Conservation (phyloP, 2,329 filamentous ascomycete species). For the Rutstroemia sp. region DNA sequence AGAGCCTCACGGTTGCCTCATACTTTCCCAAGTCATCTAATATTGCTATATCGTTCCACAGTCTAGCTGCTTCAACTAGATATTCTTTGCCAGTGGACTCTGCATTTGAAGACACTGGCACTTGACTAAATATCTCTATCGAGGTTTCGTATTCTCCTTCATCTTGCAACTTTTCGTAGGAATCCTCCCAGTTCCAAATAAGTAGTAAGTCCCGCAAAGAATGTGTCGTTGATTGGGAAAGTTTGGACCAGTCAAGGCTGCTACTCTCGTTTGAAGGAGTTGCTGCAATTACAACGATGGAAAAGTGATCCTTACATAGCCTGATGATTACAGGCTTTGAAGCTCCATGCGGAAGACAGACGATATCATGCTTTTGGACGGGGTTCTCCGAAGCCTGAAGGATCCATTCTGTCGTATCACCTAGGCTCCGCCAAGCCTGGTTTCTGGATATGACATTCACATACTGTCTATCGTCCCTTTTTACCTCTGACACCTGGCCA, state of each 20-base stretch:
- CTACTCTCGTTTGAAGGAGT: background rate
- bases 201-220: background rate
- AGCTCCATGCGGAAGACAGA: background rate
- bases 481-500: background rate
- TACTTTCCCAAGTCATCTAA: too few relatives aligned
- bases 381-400: background rate
- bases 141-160: too few relatives aligned
- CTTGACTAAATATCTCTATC: too few relatives aligned
- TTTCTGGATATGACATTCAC: rapidly evolving
- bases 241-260: background rate
- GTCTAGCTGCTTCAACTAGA: too few relatives aligned
- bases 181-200: background rate
- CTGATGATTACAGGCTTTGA: background rate
- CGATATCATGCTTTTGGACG: background rate
- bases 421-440: rapidly evolving
- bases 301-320: background rate
- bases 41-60: too few relatives aligned
- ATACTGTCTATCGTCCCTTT: background rate
- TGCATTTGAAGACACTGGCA: too few relatives aligned
- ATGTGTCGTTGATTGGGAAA: rapidly evolving
- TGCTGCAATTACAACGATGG: background rate
- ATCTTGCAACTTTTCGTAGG: too few relatives aligned
- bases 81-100: too few relatives aligned
- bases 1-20: too few relatives aligned
- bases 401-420: background rate